Conservation (phyloP, 441 rosid genomes). For the Metrosideros polymorpha region DNA sequence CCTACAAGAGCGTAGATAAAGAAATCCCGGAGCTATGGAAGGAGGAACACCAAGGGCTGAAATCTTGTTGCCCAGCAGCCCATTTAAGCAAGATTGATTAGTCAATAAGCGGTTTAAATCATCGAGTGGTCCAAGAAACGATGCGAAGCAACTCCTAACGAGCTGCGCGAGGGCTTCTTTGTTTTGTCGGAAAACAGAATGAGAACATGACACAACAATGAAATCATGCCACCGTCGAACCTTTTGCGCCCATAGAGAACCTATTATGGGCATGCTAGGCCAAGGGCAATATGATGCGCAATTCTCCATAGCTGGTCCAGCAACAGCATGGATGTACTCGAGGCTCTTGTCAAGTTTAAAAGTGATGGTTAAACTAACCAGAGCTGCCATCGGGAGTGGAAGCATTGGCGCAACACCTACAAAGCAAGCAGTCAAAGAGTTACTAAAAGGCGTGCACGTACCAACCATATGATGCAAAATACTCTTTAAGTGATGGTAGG, state of each 20-base stretch:
- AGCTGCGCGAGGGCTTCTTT: slow-evolving; percentile 46
- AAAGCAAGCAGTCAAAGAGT: background rate
- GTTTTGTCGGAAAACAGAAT: slow-evolving; percentile 37
- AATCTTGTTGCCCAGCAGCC: slow-evolving; percentile 33
- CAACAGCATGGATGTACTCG: slow-evolving; percentile 46
- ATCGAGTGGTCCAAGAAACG: slow-evolving; percentile 31
- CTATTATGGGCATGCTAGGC: slow-evolving; percentile 35
- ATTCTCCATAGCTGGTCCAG: slow-evolving; percentile 53
- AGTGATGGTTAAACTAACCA: slow-evolving; percentile 65
- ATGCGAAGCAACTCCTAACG: slow-evolving; percentile 50
- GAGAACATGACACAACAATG: slow-evolving; percentile 42
- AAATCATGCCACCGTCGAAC: slow-evolving; percentile 56
- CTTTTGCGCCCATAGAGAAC: slow-evolving; percentile 66
- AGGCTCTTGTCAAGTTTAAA: slow-evolving; percentile 39
- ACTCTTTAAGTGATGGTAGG: background rate
- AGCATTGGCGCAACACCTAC: slow-evolving; percentile 16
- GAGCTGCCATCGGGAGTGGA: slow-evolving; percentile 62
- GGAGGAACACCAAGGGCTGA: slow-evolving; percentile 17
- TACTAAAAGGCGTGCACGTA: background rate
- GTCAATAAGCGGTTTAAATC: slow-evolving; percentile 17
- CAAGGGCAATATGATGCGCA: slow-evolving; percentile 47
- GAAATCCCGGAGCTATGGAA: slow-evolving; percentile 41
- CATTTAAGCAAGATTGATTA: slow-evolving; percentile 22
- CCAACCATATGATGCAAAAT: too few relatives aligned
- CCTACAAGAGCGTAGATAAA: slow-evolving; percentile 46